Evolutionary conservation across 805 yeast species (phyloP).

Genomic region (Zygosaccharomyces pseudorouxii): DNA sequence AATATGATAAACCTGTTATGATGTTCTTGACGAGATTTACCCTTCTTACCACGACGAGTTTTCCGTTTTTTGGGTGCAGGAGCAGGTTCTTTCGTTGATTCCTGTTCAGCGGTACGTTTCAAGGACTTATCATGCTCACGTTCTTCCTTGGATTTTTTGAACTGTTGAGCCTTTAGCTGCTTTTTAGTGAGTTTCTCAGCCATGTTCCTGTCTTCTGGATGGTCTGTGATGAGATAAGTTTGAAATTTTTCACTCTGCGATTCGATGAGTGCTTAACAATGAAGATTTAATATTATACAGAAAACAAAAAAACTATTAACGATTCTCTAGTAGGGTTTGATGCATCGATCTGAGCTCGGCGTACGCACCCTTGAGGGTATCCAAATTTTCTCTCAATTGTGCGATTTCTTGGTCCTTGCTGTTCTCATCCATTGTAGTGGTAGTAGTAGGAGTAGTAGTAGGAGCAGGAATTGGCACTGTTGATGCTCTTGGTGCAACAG

Average conservation of each 20-base stretch:
- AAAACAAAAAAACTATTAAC: background rate
- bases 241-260: constrained; percentile 5
- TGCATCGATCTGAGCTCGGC: constrained; percentile 53
- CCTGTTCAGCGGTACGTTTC: constrained; percentile 26
- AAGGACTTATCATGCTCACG: constrained; percentile 25
- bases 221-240: background rate
- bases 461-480: constrained; percentile 25
- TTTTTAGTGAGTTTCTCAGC: constrained; percentile 35
- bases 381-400: constrained; percentile 44
- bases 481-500: constrained; percentile 18
- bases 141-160: constrained; percentile 32
- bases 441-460: constrained; percentile 3
- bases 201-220: constrained; percentile 12
- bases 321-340: constrained; percentile 36
- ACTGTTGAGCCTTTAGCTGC: constrained; percentile 35
- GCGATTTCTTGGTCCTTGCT: constrained; percentile 32
- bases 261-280: constrained; percentile 4
- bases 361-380: constrained; percentile 54
- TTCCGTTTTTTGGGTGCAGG: constrained; percentile 53
- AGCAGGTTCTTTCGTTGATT: constrained; percentile 23
- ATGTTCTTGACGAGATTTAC: constrained; percentile 41
- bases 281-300: background rate
- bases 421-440: constrained; percentile 1
- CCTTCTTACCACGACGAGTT: constrained; percentile 69
- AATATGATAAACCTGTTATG: constrained; percentile 71